Evolutionary conservation across 2,329 filamentous ascomycete genomes (phyloP), one percentile per base, ranked within the genome.

Genomic region (Fusarium incarnatum): DNA sequence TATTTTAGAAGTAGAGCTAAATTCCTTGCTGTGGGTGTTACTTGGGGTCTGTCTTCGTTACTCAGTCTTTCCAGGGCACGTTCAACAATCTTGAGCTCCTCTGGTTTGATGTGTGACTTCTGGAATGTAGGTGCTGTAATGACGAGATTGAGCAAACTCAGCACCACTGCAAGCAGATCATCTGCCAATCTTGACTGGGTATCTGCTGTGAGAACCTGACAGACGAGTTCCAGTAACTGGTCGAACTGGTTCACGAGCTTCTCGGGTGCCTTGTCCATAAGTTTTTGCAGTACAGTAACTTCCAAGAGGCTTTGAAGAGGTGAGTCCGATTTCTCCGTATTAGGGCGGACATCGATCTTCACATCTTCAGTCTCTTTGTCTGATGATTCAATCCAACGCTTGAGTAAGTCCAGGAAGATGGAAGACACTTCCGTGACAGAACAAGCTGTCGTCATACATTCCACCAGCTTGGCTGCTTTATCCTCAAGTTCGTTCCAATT

Each of bases 191-290:
- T 61, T 1, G 81, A 78, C 6, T 80, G 79, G 9, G 82, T 78
- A 32, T 84, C 82, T 18, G 83, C 82, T 8, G 80, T 78, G 2
- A 94, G 77, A 0, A 94, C 83, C 58, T 91, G 86, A 53, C 83
- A 83, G 50, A 91, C 85, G 3, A 94, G 83, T 47, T 89, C 86
- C 3, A 94, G 80, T 9, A 92, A 83, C 70, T 92, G 88, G 45
- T 85, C 85, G 4, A 91, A 90, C 60, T 89, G 86, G 32, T 84
- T 85, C 30, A 91, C 86, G 15, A 94, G 83, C 66, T 87, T 89
- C 23, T 90, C 86, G 2, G 89, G 86, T 47, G 90, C 85, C 47
- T 82, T 84, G 25, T 87, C 86, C 78, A 93, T 88, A 79, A 94
- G 84, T 34, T 85, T 86, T 73, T 92, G 89, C 10, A 93, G 82